Conservation (phyloP, 140 eudicot species). For the Flaveria floridana region DNA sequence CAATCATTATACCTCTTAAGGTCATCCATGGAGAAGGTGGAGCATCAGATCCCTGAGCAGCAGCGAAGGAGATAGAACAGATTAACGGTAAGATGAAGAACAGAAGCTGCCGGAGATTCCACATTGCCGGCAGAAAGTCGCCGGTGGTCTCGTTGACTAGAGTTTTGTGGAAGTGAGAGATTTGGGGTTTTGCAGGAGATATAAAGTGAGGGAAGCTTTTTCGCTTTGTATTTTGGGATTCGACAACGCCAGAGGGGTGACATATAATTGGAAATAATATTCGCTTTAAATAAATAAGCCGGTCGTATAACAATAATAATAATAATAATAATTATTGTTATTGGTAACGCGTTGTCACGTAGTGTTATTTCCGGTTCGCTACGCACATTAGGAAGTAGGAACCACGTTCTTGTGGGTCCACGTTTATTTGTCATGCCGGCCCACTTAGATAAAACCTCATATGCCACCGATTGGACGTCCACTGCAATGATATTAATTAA, state of each 20-base stretch:
- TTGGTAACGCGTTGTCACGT: slow-evolving; percentile 19
- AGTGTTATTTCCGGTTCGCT: slow-evolving; percentile 15
- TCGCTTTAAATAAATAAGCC: not conserved
- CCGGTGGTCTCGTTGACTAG: slow-evolving; percentile 5
- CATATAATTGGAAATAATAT: not conserved
- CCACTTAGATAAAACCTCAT: not conserved
- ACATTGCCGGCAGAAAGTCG: slow-evolving; percentile 41
- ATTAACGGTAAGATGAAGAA: slow-evolving; percentile 32
- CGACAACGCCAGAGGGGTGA: not conserved
- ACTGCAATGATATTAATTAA: not conserved
- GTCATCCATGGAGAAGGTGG: slow-evolving; percentile 48
- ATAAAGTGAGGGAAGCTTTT: slow-evolving; percentile 3
- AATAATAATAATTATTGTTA: too few relatives aligned
- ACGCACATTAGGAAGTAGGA: slow-evolving; percentile 26
- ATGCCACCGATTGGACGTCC: not conserved
- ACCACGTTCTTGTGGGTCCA: slow-evolving; percentile 35
- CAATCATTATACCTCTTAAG: slow-evolving; percentile 34
- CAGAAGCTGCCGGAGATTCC: slow-evolving; percentile 43
- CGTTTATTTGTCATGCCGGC: slow-evolving; percentile 15
- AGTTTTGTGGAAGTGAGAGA: not conserved
- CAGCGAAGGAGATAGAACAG: slow-evolving; percentile 34
- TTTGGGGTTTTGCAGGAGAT: not conserved
- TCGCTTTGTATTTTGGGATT: not conserved
- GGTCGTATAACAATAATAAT: not conserved
- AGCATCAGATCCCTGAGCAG: slow-evolving; percentile 47